A percentile compares a stretch with the other conserved stretches of the same genome.
phyloP scores from a whole-genome alignment of 2,329 filamentous ascomycete species.

The Paraphoma sp. region DNA sequence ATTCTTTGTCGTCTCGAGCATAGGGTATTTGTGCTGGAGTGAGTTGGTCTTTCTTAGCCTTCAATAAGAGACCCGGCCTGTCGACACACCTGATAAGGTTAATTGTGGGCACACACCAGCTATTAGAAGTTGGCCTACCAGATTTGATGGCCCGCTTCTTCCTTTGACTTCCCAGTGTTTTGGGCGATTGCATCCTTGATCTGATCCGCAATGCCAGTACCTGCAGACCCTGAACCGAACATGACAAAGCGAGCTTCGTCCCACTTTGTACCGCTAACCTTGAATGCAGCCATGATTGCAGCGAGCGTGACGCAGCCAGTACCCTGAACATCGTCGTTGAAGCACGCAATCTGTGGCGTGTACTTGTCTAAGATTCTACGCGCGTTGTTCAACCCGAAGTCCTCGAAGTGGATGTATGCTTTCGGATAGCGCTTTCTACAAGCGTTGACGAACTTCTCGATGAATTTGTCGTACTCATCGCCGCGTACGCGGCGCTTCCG shows the following conservation, averaged over 20 bases:
- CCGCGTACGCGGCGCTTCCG: constrained; percentile 71
- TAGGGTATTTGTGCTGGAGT: constrained; percentile 73
- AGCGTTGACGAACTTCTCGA: constrained; percentile 74
- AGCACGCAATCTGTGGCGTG: constrained; percentile 75
- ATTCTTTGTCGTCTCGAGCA: constrained; percentile 69
- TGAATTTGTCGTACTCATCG: constrained; percentile 75
- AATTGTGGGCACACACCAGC: not conserved
- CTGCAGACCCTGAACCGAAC: constrained; percentile 83
- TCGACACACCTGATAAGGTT: constrained; percentile 71
- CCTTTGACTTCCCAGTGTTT: constrained; percentile 68
- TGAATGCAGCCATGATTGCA: constrained; percentile 77
- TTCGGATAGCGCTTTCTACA: constrained; percentile 75
- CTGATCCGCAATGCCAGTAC: constrained; percentile 85
- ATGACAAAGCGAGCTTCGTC: constrained; percentile 74
- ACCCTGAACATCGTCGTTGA: constrained; percentile 91
- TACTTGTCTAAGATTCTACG: constrained; percentile 79
- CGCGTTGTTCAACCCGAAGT: constrained; percentile 82
- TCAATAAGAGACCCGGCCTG: constrained; percentile 77
- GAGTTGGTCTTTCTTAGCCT: constrained; percentile 65
- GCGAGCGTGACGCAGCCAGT: constrained; percentile 88
- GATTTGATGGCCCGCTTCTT: constrained; percentile 81
- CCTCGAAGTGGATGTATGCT: constrained; percentile 89
- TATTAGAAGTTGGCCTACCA: constrained; percentile 59
- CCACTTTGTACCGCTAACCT: constrained; percentile 71
- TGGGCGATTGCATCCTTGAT: constrained; percentile 79